A percentile compares a stretch with the other conserved stretches of the same genome.
phyloP scores from a whole-genome alignment of 2,329 filamentous ascomycete species.

The Venturia asperata region DNA sequence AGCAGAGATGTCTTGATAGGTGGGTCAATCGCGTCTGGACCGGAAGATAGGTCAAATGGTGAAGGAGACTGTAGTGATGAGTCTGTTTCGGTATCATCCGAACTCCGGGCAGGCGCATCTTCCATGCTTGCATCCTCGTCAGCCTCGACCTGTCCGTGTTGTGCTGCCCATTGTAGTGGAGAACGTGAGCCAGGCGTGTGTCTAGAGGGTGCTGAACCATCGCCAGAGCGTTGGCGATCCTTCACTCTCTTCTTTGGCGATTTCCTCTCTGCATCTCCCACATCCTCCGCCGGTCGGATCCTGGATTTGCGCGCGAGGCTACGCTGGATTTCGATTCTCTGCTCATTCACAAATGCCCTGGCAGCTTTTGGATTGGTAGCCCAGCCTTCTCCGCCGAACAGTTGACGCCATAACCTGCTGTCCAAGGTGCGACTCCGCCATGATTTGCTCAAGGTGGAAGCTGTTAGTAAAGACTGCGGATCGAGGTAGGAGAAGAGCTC shows the following conservation, averaged over 20 bases:
- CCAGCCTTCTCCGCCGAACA: conserved; percentile 86
- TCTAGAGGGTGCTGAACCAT: conserved; percentile 18
- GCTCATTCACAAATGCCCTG: conserved; percentile 54
- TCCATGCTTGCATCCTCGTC: conserved; percentile 36
- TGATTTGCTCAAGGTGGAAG: conserved; percentile 68
- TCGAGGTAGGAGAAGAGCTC: conserved; percentile 84
- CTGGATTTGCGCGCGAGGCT: conserved; percentile 44
- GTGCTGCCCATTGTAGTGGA: conserved; percentile 36
- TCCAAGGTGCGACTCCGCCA: conserved; percentile 82
- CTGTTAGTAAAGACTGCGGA: conserved; percentile 68
- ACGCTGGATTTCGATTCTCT: conserved; percentile 20
- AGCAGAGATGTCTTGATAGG: conserved; percentile 31
- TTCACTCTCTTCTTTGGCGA: conserved; percentile 19
- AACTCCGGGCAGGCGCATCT: conserved; percentile 26
- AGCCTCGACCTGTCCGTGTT: conserved; percentile 43
- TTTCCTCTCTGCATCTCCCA: conserved; percentile 19
- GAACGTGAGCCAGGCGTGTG: conserved; percentile 23
- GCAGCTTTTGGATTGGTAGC: conserved; percentile 60
- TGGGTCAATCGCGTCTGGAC: conserved; percentile 22
- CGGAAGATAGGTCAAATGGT: conserved; percentile 8
- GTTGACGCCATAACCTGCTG: conserved; percentile 73
- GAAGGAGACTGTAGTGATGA: conserved; percentile 20
- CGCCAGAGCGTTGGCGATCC: conserved; percentile 12
- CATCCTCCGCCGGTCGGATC: conserved; percentile 38
- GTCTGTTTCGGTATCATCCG: conserved; percentile 20